Percentiles rank a stretch among this genome's conserved stretches.
These are phyloP conservation scores for Chrysanthemum lavandulifolium DNA, from an alignment of 129 eudicot genomes.

Conservation along the genomic window DNA sequence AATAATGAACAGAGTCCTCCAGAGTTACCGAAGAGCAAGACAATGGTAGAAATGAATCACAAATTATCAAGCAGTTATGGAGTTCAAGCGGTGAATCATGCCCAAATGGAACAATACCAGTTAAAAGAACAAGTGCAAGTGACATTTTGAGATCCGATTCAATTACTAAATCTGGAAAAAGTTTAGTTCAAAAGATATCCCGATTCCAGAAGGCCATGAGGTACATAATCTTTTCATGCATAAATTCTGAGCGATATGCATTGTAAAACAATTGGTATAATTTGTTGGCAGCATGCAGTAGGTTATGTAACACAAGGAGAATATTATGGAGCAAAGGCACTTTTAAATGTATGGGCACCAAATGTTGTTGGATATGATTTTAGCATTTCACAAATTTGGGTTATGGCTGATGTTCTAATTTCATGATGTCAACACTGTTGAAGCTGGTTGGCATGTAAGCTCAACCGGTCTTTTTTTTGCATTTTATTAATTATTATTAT, in stretches of 20 bases:
- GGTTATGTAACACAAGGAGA: constrained; percentile 51
- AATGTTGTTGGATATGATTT: constrained; percentile 56
- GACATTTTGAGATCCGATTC: not conserved
- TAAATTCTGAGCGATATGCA: not conserved
- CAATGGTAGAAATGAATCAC: not conserved
- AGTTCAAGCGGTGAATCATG: not conserved
- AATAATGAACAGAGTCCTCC: not conserved
- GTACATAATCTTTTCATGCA: not conserved
- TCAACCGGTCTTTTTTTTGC: not conserved
- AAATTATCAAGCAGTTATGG: constrained; percentile 4
- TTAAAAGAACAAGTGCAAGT: constrained; percentile 1
- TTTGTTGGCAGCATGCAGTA: constrained; percentile 60
- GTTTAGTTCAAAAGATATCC: not conserved
- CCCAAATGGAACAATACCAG: constrained; percentile 7
- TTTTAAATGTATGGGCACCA: constrained; percentile 84
- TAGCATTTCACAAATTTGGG: constrained; percentile 86
- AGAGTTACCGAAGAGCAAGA: not conserved
- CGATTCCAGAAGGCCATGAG: not conserved
- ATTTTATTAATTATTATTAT: not conserved
- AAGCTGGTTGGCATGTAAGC: constrained; percentile 91
- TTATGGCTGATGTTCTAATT: constrained; percentile 55
- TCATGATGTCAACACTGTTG: constrained; percentile 72
- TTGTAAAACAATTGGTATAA: not conserved
- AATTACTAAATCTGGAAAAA: not conserved
- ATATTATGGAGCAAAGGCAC: constrained; percentile 78